These are phyloP conservation scores for Torulaspora globosa DNA, from an alignment of 1,139 yeast genomes.

Conservation along the genomic window DNA sequence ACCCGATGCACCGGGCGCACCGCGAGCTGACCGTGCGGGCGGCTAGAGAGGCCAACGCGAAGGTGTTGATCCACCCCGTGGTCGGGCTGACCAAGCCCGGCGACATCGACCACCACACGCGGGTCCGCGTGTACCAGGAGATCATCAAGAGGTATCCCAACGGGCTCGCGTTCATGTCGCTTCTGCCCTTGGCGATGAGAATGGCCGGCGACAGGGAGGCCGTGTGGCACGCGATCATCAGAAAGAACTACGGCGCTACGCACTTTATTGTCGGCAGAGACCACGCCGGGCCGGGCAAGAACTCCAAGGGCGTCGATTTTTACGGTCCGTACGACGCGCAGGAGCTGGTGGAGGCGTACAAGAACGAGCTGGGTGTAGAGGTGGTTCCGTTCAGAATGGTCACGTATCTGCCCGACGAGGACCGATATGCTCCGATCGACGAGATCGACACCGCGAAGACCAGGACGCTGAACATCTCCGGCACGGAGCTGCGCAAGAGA, in stretches of 20 bases:
- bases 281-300: conserved; percentile 96
- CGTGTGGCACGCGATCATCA: conserved; percentile 94
- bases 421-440: conserved; percentile 92
- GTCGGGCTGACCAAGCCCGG: conserved; percentile 98
- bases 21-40: conserved; percentile 95
- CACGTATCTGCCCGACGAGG: conserved; percentile 91
- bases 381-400: conserved; percentile 97
- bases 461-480: conserved; percentile 86
- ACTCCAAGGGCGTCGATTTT: conserved; percentile 89
- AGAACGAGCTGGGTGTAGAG: conserved; percentile 75
- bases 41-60: conserved; percentile 72
- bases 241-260: conserved; percentile 95
- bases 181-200: conserved; percentile 94
- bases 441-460: conserved; percentile 71
- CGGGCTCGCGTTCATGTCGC: conserved; percentile 84
- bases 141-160: conserved; percentile 88
- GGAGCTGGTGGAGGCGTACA: conserved; percentile 70
- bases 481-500: conserved; percentile 88
- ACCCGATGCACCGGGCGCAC: conserved; percentile 98
- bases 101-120: conserved; percentile 94
- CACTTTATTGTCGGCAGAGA: conserved; percentile 98
- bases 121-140: conserved; percentile 92
- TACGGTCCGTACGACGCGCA: conserved; percentile 98
- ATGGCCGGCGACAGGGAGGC: conserved; percentile 99
- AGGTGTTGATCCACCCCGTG: conserved; percentile 90